A percentile compares a stretch with the other conserved stretches of the same genome.
Conservation (phyloP, 495 filamentous ascomycete genomes). For the Xanthoparmelia taractica region DNA sequence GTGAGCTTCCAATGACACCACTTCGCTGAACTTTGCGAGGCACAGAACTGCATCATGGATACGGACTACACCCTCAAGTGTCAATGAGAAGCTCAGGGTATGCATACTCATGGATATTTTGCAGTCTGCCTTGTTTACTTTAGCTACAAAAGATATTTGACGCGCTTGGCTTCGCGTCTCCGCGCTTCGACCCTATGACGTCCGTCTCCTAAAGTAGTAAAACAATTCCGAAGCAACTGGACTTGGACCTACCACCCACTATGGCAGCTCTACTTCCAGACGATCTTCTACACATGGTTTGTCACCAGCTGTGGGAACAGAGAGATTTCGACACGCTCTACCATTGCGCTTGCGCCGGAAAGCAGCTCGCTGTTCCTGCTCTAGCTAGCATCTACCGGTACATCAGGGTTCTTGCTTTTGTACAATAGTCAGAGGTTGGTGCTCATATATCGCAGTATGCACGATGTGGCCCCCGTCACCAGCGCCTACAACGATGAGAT, state of each 20-base stretch:
- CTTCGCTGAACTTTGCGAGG: conserved; percentile 86
- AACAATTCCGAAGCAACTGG: neutral
- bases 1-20: conserved; percentile 76
- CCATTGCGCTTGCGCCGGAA: conserved; percentile 44
- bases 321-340: conserved; percentile 52
- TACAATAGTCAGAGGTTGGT: neutral
- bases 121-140: no score
- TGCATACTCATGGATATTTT: no score
- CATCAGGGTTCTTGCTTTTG: neutral
- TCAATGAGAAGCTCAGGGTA: conserved; percentile 69
- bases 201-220: neutral
- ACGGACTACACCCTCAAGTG: conserved; percentile 60
- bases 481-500: conserved; percentile 36
- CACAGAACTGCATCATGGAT: conserved; percentile 82
- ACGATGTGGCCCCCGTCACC: conserved; percentile 36
- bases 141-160: neutral
- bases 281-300: conserved; percentile 55
- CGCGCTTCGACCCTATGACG: conserved; percentile 7
- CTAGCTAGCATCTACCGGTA: conserved; percentile 59
- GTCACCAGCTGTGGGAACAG: conserved; percentile 44
- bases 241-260: conserved; percentile 21
- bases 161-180: conserved; percentile 17
- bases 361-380: conserved; percentile 47
- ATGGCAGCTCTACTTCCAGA: conserved; percentile 40
- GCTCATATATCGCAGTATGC: conserved; percentile 28